Evolutionary conservation across 1,139 yeast species (phyloP), one percentile per base, ranked within the genome.

Genomic region (Debaryomyces nepalensis): DNA sequence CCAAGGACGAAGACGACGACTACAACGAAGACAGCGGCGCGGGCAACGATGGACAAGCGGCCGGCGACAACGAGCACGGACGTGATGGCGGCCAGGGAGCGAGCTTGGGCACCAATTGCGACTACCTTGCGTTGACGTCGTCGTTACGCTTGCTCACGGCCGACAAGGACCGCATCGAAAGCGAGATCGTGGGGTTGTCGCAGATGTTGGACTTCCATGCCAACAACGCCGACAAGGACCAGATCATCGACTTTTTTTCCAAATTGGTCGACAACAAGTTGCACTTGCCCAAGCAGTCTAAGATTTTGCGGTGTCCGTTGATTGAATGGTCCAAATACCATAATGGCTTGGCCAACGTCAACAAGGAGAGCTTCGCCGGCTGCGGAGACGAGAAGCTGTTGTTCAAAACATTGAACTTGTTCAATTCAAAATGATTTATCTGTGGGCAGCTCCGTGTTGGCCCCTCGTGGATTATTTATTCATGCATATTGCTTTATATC

Each of bases 1-100:
- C 77, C 9, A 71, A 70, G 46, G 74, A 72, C 22, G 76, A 71
- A 33, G 73, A 69, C 41, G 70, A 68, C 41, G 69, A 64, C 32
- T 60, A 54, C 35, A 57, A 54, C 26, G 55, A 47, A 5, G 43
- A 45, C 12, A 52, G 41, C 20, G 40, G 39, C n/a, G 43, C 12
- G 12, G 26, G 19, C 19, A 18, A 16, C 18, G 41, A 33, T 15
- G 30, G 27, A n/a, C n/a, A n/a, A 8, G 42, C 33, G 12, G 38
- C 11, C 19, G 34, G 31, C 11, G 48, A 33, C 22, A 8, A 26
- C 15, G 45, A 23, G n/a, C 20, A n/a, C 8, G 38, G 22, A 14
- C 16, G 12, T n/a, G 10, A 24, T 22, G 37, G 10, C 24, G n/a
- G n/a, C n/a, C 22, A 14, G 8, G 37, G 14, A 4, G 26, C 26